Base-by-base conservation (phyloP, 2,329 filamentous ascomycete genomes). In the Talaromyces atroroseus region DNA sequence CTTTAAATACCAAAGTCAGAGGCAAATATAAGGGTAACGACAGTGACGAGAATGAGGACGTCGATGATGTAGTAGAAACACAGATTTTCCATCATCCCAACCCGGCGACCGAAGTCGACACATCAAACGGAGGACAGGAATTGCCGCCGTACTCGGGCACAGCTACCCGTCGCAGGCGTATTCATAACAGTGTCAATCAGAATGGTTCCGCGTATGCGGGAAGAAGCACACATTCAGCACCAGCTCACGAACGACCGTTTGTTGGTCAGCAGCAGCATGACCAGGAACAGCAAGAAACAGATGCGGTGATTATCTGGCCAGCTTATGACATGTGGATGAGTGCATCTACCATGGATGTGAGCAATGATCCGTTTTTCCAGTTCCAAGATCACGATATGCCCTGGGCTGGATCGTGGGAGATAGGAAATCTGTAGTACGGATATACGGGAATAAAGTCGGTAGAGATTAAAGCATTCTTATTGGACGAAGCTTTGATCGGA, bases 51-150 rank as follows among this genome's bases (percentile, higher is more conserved):
- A 58, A 60, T 7, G 57, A 62, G n/a, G 46, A 49, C 1, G n/a
- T 36, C 11, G 51, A 48, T 3, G 34, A 54, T 38, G 38, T 53
- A 3, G 65, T 69, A n/a, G 66, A 69, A 48, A 69, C 65, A 2
- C 62, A 69, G 40, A 65, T 69, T 21, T 69, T 66, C 49, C 66
- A 69, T 58, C 62, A 62, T 42, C 64, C 65, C 8, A 62, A 58
- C 34, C 56, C 52, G 44, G 47, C 62, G 5, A 57, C 56, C 7
- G 61, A 65, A 8, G 60, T 66, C 14, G 63, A 66, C 45, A 64
- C 62, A 11, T 69, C 65, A 0, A 61, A 69, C 52, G 64, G 63
- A 32, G 66, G 66, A 11, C 66, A 68, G 54, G 66, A 63, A 1
- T 46, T 68, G 8, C 67, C 67, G 5, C 66, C 66, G 5, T 66